phyloP scores from a whole-genome alignment of 2,329 filamentous ascomycete species.

The Colletotrichum sojae region DNA sequence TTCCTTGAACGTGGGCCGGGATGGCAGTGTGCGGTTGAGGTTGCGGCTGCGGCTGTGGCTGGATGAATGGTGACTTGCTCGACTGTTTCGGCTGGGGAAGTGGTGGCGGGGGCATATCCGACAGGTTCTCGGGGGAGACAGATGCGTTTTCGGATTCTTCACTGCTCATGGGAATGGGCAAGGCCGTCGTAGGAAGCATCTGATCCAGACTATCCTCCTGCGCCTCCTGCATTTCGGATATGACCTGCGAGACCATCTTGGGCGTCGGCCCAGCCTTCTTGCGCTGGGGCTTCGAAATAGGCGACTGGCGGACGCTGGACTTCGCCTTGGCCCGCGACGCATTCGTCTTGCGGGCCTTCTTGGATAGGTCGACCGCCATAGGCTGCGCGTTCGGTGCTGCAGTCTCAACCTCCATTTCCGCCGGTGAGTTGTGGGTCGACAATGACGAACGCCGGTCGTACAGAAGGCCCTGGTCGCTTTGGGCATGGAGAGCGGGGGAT shows the following conservation, averaged over 20 bases:
- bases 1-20: constrained; percentile 51
- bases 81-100: constrained; percentile 76
- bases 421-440: constrained; percentile 66
- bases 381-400: constrained; percentile 49
- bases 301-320: constrained; percentile 75
- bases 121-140: constrained; percentile 74
- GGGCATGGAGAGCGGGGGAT: constrained; percentile 83
- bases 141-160: constrained; percentile 77
- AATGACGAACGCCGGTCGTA: constrained; percentile 62
- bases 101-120: constrained; percentile 77
- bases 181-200: constrained; percentile 40
- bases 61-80: constrained; percentile 77
- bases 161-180: constrained; percentile 48
- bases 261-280: constrained; percentile 68
- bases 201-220: constrained; percentile 52
- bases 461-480: constrained; percentile 66
- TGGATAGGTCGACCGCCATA: constrained; percentile 63
- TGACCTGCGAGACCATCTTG: constrained; percentile 68
- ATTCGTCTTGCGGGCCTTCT: constrained; percentile 67
- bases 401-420: constrained; percentile 69
- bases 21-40: constrained; percentile 43
- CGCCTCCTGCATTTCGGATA: constrained; percentile 67
- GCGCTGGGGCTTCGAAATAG: constrained; percentile 78
- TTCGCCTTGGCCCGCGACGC: constrained; percentile 67
- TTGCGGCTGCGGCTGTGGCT: constrained; percentile 63